Percentiles rank a stretch among this genome's conserved stretches.
phyloP scores from a whole-genome alignment of 2,329 filamentous ascomycete genomes.

The Cladosporium colombiae region DNA sequence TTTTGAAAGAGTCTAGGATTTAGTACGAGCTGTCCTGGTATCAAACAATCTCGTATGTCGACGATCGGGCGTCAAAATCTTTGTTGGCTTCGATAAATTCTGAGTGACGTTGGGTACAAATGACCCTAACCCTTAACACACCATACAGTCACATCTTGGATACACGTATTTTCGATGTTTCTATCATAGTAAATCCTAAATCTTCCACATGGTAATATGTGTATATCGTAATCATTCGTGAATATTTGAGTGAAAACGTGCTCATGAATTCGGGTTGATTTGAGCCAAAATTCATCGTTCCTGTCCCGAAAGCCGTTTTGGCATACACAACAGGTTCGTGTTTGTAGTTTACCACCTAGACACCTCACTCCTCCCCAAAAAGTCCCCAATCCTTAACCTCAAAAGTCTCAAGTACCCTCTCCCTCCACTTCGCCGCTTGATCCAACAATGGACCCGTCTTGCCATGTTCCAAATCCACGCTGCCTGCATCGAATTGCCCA shows the following conservation, averaged over 20 bases:
- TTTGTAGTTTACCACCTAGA: background rate
- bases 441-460: constrained; percentile 69
- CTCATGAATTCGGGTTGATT: too few species aligned
- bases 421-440: constrained; percentile 61
- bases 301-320: too few species aligned
- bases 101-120: constrained; percentile 9
- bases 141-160: background rate
- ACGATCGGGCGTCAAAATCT: constrained; percentile 7
- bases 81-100: constrained; percentile 17
- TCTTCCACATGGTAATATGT: background rate
- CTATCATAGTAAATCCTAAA: background rate
- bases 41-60: background rate
- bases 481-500: constrained; percentile 71
- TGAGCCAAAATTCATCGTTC: too few species aligned
- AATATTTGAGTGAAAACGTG: too few species aligned
- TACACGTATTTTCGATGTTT: too few species aligned
- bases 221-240: too few species aligned
- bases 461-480: constrained; percentile 67
- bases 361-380: constrained; percentile 49
- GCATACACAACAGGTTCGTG: too few species aligned
- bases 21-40: background rate
- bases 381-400: constrained; percentile 79
- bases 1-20: background rate
- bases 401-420: constrained; percentile 71
- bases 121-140: background rate